Evolutionary conservation across 352 stramenopile genomes (phyloP), one percentile per base, ranked within the genome.

Genomic region (Phytopythium boreale): DNA sequence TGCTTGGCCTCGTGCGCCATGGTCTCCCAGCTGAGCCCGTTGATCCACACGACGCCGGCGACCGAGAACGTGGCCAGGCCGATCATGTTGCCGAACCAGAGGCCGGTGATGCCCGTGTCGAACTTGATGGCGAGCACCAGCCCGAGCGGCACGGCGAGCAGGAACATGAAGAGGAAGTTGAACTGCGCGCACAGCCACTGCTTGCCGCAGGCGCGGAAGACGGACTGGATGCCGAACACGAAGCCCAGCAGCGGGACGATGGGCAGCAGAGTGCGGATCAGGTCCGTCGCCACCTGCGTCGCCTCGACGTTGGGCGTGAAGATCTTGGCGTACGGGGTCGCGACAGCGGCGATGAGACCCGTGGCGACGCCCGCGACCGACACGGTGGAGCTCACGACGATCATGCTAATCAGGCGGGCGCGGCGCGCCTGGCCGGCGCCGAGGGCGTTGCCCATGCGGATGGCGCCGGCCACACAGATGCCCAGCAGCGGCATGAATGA

Each of bases 381-480:
- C 17, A 81, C 27, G 2, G 67, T 69, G 2, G 66, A 59, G 37
- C 66, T 71, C 46, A 76, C 59, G 1, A 83, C 59, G 8, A 87
- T 64, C 34, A 74, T 59, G 34, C 74, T 74, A 27, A 76, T 74
- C 61, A 88, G 47, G 15, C 60, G 61, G 2, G 79, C 82, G 27
- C 82, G 74, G 2, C 67, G 71, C 10, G 79, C 67, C 19, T 84
- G 68, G 19, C 75, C 72, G n/a, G 76, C 77, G 29, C 82, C 81
- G 14, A 87, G 62, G 22, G 82, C 79, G 27, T 84, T 90, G 27
- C 82, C 82, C 24, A 90, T 80, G 37, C 77, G 76, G 41, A 89
- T 77, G 34, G 74, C 73, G 15, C 79, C 82, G 6, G 74, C 74
- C 12, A 82, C 65, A n/a, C 64, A 82, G 22, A 87, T 71, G 4